Evolutionary conservation across 2,329 filamentous ascomycete species (phyloP).

Genomic region (Sclerotinia borealis): DNA sequence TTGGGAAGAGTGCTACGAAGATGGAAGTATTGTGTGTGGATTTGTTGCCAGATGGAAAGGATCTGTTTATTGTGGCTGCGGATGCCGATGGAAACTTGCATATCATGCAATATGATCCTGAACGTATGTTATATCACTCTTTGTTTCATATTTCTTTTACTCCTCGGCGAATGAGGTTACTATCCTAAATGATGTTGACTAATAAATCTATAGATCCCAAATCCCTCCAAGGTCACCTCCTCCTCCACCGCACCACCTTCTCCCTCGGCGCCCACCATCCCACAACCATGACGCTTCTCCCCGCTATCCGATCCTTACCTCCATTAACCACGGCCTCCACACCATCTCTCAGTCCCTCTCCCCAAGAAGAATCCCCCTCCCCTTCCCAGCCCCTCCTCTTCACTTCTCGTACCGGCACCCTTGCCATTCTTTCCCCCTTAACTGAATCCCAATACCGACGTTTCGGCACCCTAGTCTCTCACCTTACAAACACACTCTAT

Average conservation of each 20-base stretch:
- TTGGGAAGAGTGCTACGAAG: slow-evolving; percentile 76
- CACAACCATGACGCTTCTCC: slow-evolving; percentile 69
- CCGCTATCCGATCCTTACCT: slow-evolving; percentile 51
- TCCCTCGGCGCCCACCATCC: slow-evolving; percentile 74
- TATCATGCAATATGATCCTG: slow-evolving; percentile 88
- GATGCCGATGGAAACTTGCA: slow-evolving; percentile 85
- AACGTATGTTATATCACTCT: slow-evolving; percentile 60
- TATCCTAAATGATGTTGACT: not conserved
- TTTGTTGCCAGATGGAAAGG: slow-evolving; percentile 78
- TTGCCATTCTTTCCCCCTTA: slow-evolving; percentile 72
- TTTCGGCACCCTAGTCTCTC: slow-evolving; percentile 72
- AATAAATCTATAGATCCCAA: slow-evolving; percentile 65
- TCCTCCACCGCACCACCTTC: slow-evolving; percentile 84
- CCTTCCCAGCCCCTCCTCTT: slow-evolving; percentile 53
- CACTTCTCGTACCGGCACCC: slow-evolving; percentile 66
- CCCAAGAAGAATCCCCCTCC: slow-evolving; percentile 27
- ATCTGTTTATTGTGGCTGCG: slow-evolving; percentile 74
- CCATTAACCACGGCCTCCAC: slow-evolving; percentile 39
- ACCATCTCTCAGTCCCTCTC: slow-evolving; percentile 26
- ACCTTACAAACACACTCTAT: slow-evolving; percentile 69
- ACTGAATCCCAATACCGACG: slow-evolving; percentile 77
- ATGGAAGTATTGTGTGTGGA: slow-evolving; percentile 78
- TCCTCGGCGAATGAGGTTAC: not conserved
- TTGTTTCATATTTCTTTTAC: slow-evolving; percentile 6
- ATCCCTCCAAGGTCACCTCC: slow-evolving; percentile 79